Evolutionary conservation across 768 basidiomycete genomes (phyloP), one percentile per base, ranked within the genome.

Genomic region (Filobasidium wieringae): DNA sequence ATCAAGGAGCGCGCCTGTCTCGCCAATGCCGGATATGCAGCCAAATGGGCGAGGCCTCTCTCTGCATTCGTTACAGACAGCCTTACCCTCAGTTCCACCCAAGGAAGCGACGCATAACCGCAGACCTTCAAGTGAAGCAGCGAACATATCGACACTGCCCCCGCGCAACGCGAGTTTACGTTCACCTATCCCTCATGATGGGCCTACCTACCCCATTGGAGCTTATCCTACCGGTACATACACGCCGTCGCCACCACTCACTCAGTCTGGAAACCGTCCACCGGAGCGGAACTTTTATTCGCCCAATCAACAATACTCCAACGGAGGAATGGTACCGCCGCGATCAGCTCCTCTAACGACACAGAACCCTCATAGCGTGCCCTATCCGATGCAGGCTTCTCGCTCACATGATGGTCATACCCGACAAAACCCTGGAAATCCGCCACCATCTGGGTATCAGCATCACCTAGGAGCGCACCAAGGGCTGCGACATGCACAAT

Each of bases 201-300:
- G 4, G 11, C 26, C 36, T 19, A 11, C 17, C 17, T 32, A 29
- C 9, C 40, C 54, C 19, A n/a, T 43, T 22, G 31, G 17, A 24
- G 32, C 32, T 15, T 14, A 57, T 30, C 33, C 37, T 2, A 27
- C 22, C 24, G 30, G 29, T 3, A 22, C 29, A 43, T 30, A 47
- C 22, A 47, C 17, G n/a, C 66, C 66, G 27, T 61, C 66, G 7
- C 64, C 61, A 22, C 59, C 67, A 2, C 57, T 60, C 22, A 51
- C 54, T 8, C 55, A 56, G 19, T 22, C 57, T 34, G 30, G 24
- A 24, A 29, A 32, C 11, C 32, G 36, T 32, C 12, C 56, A 27
- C 14, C 22, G 17, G 43, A 47, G 7, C 43, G 39, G 43, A 60
- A n/a, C 55, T 32, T 17, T 33, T 45, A 24, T 30, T 27, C 14